A percentile compares a stretch with the other conserved stretches of the same genome.
Evolutionary conservation across 2,329 filamentous ascomycete genomes (phyloP).

Genomic region (Emergomyces orientalis): DNA sequence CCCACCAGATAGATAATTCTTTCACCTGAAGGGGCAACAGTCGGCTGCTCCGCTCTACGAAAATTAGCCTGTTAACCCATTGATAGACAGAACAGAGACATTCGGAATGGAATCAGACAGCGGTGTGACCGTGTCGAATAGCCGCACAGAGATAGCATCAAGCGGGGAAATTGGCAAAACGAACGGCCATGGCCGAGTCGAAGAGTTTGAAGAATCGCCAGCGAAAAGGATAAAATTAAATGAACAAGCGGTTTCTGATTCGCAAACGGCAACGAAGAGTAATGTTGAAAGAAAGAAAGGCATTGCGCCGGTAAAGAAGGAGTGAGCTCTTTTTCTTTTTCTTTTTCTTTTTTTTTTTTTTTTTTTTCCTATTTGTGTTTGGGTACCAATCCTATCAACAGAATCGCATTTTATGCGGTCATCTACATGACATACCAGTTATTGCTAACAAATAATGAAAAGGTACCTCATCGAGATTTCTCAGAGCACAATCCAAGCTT

Average conservation of each 20-base stretch:
- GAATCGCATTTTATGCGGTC: not conserved
- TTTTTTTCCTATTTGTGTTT: not conserved
- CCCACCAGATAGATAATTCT: not conserved
- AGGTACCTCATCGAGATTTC: slow-evolving; percentile 27
- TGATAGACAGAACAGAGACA: not conserved
- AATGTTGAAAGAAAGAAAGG: slow-evolving; percentile 42
- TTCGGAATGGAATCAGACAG: not conserved
- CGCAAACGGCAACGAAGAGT: slow-evolving; percentile 18
- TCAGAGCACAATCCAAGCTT: slow-evolving; percentile 16
- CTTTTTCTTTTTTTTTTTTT: not conserved
- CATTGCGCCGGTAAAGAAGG: slow-evolving; percentile 61
- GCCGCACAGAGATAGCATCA: not conserved
- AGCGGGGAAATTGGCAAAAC: not conserved
- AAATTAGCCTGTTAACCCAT: not conserved
- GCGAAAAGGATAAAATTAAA: slow-evolving; percentile 52
- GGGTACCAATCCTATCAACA: not conserved
- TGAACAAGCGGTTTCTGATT: slow-evolving; percentile 18
- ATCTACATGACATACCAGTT: not conserved
- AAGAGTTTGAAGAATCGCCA: slow-evolving; percentile 40
- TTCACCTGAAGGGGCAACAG: too few species aligned
- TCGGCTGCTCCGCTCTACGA: not conserved
- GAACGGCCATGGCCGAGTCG: not conserved
- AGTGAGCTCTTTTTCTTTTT: slow-evolving; percentile 42
- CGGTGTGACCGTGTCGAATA: not conserved
- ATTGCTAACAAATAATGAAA: not conserved